Base-by-base conservation (phyloP, 805 yeast genomes). In the Pichia manshurica region DNA sequence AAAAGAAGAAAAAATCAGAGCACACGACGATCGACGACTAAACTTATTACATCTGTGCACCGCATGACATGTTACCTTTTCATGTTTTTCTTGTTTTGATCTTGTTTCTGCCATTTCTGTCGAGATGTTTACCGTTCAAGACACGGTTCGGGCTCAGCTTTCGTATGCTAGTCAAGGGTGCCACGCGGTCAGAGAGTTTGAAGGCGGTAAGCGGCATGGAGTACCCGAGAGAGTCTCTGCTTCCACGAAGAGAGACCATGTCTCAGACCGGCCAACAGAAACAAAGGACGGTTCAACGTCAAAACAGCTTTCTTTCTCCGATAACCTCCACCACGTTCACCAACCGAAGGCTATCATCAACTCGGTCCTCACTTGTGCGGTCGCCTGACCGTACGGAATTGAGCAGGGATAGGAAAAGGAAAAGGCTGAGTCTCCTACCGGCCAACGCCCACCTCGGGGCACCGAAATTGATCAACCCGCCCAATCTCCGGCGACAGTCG, bases 401-500 rank as follows among this genome's bases (percentile, higher is more conserved):
- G 3, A 25, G 37, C 21, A 35, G 35, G 17, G 42, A 37, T 20
- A 42, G 41, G 22, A 62, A 58, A 40, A 55, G 62, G 31, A 59
- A 60, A 32, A 54, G 66, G 41, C 49, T 62, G 34, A 60, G 64
- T 45, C 42, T 62, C 9, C 46, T 62, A 15, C 67, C 66, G 10
- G 53, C 59, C 28, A 61, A 61, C 50, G 56, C 32, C 3, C 56
- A 53, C 25, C 52, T 63, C 17, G 67, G 67, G 7, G 65, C 65
- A 5, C 65, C 67, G 21, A 44, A 64, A 23, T 50, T 62, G 40
- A 42, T 61, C 32, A 56, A 54, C 25, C 55, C 55, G 6, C 45
- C 56, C 34, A 49, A 53, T 16, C 47, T 39, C 9, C 60, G 54
- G 42, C 55, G 65, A 45, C 61, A 59, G 35, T 59, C 64, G 16